Base-by-base conservation (phyloP, 169 alveolate species). In the Plasmodium billcollinsi region DNA sequence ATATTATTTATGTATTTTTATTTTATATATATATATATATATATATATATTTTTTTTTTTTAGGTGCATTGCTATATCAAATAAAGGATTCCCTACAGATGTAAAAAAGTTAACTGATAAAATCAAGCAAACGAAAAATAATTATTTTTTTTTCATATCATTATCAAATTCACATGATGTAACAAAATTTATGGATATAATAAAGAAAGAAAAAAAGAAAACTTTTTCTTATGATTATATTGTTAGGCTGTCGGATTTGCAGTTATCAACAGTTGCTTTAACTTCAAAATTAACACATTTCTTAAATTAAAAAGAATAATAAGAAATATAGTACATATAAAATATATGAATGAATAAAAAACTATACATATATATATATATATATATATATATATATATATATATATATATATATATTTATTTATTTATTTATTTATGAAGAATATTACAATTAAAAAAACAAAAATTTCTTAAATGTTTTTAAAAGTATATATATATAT, bases 51-150 rank as follows among this genome's bases (percentile, higher is more conserved):
- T 56, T 21, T 56, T 26, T 26, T 59, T 47, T 49, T 54, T 54
- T 62, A 83, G 91, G 14, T 83, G 91, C 26, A 59, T 83, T 15
- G 80, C 85, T 33, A 70, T 83, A 58, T 83, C 91, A 3, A 69
- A 69, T 72, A 18, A 58, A 33, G 91, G 91, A 2, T 83, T 83
- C 45, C 91, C 91, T 33, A 72, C 91, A 4, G 91, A 83, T 54
- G 73, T 56, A 58, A 83, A 63, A 49, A 83, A 83, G 54, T 72
- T 83, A 29, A 7, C 91, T 6, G 80, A 83, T 18, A 69, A 83
- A 47, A 43, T 83, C 6, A 83, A 47, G 26, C 63, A 56, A 29
- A 56, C 91, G 21, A 83, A 59, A 14, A 21, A 58, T 4, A 72
- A 67, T 2, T 83, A 83, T 43, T 83, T 73, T 9, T 83, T 83